Base-by-base conservation (phyloP, 805 yeast species). In the Schwanniomyces polymorphus region DNA sequence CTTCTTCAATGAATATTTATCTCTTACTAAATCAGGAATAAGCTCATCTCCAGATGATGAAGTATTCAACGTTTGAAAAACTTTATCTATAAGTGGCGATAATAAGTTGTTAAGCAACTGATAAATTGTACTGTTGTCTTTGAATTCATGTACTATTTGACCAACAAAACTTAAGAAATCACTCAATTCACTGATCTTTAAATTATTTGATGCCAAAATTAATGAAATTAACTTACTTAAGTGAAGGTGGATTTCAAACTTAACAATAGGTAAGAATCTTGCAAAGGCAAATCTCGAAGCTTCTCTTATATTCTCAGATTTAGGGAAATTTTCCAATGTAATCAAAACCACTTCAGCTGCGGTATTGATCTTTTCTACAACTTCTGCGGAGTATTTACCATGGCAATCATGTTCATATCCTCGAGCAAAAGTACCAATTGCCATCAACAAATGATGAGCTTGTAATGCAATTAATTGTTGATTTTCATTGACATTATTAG, bases 241-340 rank as follows among this genome's bases (percentile, higher is more conserved):
- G 41, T 80, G 74, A 7, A 60, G 59, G 46, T 75, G 71, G 37
- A 75, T 68, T 18, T 57, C 59, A 60, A 73, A 81, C 46, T 70
- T 70, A 57, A 94, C 71, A 37, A 92, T 72, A 18, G 95, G 89
- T 45, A 91, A 86, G 55, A 94, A 77, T 51, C 98, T 79, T 9
- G 97, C 89, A 67, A 91, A 85, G 27, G 97, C 82, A 63, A 88
- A 90, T 57, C 97, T 79, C 4, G 92, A 76, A 4, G 97, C 86
- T 55, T 90, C 97, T 61, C 98, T 80, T 40, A 92, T 81, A 27
- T 75, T 74, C 60, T 85, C 90, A 51, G 75, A 76, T 35, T 80
- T 78, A 46, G 83, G 76, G 52, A 91, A 81, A 48, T 78, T 83
- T 51, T 92, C 96, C 52, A 94, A 75, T 1, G 96, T 88, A 17